phyloP scores from a whole-genome alignment of 306 rosid species.

The Casuarina glauca region DNA sequence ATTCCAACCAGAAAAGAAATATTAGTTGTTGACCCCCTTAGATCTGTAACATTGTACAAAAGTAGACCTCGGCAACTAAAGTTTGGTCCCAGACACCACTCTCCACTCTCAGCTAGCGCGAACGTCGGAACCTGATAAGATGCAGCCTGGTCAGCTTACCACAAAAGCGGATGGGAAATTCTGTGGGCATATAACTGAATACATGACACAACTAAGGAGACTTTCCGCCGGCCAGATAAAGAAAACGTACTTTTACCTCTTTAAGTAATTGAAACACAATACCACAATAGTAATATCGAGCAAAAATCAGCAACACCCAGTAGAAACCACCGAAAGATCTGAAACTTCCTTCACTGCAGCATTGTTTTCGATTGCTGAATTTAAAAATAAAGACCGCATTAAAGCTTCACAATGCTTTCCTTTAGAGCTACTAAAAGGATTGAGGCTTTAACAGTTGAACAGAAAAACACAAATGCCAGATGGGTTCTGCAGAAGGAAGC shows the following conservation, averaged over 20 bases:
- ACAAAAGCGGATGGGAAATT: background rate
- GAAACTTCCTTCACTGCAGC: conserved; percentile 25
- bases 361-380: background rate
- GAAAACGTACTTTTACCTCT: conserved; percentile 7
- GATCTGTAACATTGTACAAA: conserved; percentile 3
- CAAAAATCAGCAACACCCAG: conserved; percentile 16
- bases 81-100: conserved; percentile 25
- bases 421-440: background rate
- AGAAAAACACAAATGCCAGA: conserved; percentile 24
- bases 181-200: background rate
- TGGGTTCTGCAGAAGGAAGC: conserved; percentile 37
- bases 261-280: conserved; percentile 4
- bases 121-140: background rate
- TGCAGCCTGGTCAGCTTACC: background rate
- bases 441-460: conserved; percentile 13
- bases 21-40: background rate
- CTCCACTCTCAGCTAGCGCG: conserved; percentile 1
- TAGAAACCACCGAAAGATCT: conserved; percentile 26
- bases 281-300: conserved; percentile 22
- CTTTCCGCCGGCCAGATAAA: conserved; percentile 4
- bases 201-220: background rate
- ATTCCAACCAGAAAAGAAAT: background rate
- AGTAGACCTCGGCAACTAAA: conserved; percentile 19
- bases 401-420: background rate
- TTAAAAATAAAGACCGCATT: background rate